Evolutionary conservation across 2,329 filamentous ascomycete genomes (phyloP).

Genomic region (Fusarium haematococcum): DNA sequence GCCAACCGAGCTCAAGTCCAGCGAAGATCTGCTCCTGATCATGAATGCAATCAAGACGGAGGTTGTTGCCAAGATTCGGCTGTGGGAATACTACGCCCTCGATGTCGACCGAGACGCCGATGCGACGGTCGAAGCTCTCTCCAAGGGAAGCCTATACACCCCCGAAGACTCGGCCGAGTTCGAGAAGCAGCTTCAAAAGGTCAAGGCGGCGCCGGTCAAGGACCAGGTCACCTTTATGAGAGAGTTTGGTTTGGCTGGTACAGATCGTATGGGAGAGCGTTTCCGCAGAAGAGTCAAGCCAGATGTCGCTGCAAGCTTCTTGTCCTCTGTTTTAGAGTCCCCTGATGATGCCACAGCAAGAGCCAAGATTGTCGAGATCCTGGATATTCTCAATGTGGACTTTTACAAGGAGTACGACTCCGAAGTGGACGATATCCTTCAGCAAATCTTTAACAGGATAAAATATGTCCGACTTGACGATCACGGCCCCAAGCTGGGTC

Average conservation of each 20-base stretch:
- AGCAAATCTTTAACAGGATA: conserved; percentile 93
- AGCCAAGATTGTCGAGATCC: conserved; percentile 69
- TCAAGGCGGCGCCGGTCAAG: conserved; percentile 59
- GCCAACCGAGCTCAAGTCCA: conserved; percentile 77
- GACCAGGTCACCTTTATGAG: conserved; percentile 72
- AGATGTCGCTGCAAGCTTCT: conserved; percentile 70
- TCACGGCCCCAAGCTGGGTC: conserved; percentile 86
- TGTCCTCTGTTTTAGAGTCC: conserved; percentile 64
- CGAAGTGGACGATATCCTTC: conserved; percentile 84
- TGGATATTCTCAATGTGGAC: conserved; percentile 87
- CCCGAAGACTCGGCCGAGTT: conserved; percentile 57
- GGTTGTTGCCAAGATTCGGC: conserved; percentile 79
- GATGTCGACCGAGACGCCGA: conserved; percentile 80
- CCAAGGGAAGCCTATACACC: conserved; percentile 66
- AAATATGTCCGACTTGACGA: conserved; percentile 96
- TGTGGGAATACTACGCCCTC: conserved; percentile 95
- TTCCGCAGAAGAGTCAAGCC: conserved; percentile 80
- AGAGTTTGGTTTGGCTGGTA: conserved; percentile 76
- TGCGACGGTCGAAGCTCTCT: conserved; percentile 79
- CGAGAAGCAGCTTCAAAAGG: conserved; percentile 57
- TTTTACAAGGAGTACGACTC: conserved; percentile 93
- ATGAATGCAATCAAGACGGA: conserved; percentile 88
- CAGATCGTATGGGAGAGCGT: conserved; percentile 81
- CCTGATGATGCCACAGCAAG: conserved; percentile 68
- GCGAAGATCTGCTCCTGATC: conserved; percentile 80